phyloP scores from a whole-genome alignment of 345 rosid species.

The Eucalyptus decipiens region DNA sequence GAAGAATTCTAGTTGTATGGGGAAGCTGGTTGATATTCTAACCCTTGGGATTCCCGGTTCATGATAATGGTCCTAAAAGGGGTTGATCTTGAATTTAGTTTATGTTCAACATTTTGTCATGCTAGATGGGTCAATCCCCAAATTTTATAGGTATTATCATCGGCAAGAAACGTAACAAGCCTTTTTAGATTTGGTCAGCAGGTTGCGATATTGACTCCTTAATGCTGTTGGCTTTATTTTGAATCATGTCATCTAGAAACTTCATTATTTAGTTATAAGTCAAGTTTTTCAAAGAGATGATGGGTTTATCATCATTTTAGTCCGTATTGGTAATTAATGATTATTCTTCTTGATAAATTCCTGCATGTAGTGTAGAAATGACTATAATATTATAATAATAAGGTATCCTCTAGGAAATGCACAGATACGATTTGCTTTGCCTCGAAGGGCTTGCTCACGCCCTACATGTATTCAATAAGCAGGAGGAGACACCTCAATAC shows the following conservation, averaged over 20 bases:
- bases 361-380: background rate
- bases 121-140: background rate
- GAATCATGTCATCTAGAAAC: background rate
- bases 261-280: background rate
- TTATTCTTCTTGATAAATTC: background rate
- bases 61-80: background rate
- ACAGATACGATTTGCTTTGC: slow-evolving; percentile 91
- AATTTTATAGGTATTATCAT: background rate
- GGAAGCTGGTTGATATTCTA: background rate
- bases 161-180: background rate
- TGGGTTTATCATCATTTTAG: background rate
- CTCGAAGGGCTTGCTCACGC: slow-evolving; percentile 97
- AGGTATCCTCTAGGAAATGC: background rate
- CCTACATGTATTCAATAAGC: slow-evolving; percentile 63
- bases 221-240: background rate
- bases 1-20: background rate
- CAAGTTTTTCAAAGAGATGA: background rate
- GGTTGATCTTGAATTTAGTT: background rate
- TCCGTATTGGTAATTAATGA: background rate
- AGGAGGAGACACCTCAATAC: slow-evolving; percentile 52
- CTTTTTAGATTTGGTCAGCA: background rate
- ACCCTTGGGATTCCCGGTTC: background rate
- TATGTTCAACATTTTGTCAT: background rate
- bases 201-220: background rate
- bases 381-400: background rate